These are phyloP conservation scores for Kazachstania bromeliacearum DNA, from an alignment of 805 yeast genomes.

Conservation along the genomic window DNA sequence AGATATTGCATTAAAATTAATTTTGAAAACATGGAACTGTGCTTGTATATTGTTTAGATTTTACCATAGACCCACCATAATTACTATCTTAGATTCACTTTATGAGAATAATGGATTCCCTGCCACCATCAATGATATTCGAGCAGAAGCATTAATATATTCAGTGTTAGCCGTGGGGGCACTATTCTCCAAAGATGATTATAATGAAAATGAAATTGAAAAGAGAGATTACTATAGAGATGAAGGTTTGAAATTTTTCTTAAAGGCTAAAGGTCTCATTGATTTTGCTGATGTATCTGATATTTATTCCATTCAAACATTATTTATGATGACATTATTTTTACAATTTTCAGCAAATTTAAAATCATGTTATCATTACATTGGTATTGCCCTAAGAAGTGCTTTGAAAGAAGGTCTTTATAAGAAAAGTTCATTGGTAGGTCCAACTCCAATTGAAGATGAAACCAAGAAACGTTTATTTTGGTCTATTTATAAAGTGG, in stretches of 20 bases:
- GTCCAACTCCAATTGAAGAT: constrained; percentile 64
- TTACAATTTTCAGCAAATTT: constrained; percentile 82
- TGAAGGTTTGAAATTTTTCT: constrained; percentile 72
- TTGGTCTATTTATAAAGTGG: constrained; percentile 88
- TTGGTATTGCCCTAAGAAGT: constrained; percentile 77
- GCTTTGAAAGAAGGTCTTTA: constrained; percentile 80
- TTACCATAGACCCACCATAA: constrained; percentile 74
- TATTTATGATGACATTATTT: constrained; percentile 78
- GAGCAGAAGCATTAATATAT: constrained; percentile 70
- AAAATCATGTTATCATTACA: constrained; percentile 80
- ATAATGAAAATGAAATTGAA: constrained; percentile 28
- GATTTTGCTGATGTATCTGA: constrained; percentile 58
- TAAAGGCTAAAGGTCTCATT: constrained; percentile 68
- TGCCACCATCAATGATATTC: constrained; percentile 55
- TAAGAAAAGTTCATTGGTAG: constrained; percentile 50
- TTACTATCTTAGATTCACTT: constrained; percentile 62
- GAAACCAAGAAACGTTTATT: constrained; percentile 79
- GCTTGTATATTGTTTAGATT: constrained; percentile 81
- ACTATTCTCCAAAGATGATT: constrained; percentile 50
- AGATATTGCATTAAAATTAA: constrained; percentile 58
- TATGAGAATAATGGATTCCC: constrained; percentile 61
- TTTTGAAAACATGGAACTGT: constrained; percentile 71
- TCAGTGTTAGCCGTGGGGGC: constrained; percentile 88
- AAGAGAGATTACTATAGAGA: constrained; percentile 39
- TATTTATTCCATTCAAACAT: constrained; percentile 70